Base-by-base conservation (phyloP, 2,329 filamentous ascomycete genomes). In the Triangularia verruculosa region DNA sequence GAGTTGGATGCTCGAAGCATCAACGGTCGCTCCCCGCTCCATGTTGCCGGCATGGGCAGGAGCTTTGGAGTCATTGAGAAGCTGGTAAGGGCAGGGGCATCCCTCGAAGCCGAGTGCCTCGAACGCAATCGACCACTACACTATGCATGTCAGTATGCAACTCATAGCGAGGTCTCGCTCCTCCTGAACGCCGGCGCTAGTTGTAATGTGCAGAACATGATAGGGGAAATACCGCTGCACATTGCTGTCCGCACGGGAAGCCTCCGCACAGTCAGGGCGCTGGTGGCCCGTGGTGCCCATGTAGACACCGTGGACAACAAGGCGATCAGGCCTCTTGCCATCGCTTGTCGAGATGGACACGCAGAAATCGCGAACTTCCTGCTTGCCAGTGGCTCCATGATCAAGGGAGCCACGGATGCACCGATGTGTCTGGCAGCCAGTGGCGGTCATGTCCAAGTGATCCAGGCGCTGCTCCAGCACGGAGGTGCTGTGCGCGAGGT, bases 21-120 rank as follows among this genome's bases (percentile, higher is more conserved):
- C 39, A 58, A 63, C 25, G 54, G 55, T n/a, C 54, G 55, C 30
- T 53, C 61, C 12, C 54, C 61, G 25, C 43, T 63, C 4, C 61
- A 63, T 32, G 22, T 63, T 20, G 61, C 61, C 3, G 61, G 24
- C 4, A 59, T 59, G 61, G 28, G 32, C 13, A 22, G 34, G 22
- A 59, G 47, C 24, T 63, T 63, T 53, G 61, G 61, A 15, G 55
- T 59, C 22, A 63, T 63, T 17, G 61, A 63, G 43, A 63, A 59
- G 22, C 61, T 63, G 22, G 13, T 63, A 15, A 43, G 47, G 24
- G 55, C 61, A 9, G 61, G 61, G 25, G 61, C 61, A 17, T 32
- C 34, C 15, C 17, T 59, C 24, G 61, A 63, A 54, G 56, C 43
- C 4, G 55, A 51, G 15, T 51, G 28, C 28, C 27, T 55, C 25